Evolutionary conservation across 306 rosid species (phyloP).

Genomic region (Herpetospermum pedunculosum): DNA sequence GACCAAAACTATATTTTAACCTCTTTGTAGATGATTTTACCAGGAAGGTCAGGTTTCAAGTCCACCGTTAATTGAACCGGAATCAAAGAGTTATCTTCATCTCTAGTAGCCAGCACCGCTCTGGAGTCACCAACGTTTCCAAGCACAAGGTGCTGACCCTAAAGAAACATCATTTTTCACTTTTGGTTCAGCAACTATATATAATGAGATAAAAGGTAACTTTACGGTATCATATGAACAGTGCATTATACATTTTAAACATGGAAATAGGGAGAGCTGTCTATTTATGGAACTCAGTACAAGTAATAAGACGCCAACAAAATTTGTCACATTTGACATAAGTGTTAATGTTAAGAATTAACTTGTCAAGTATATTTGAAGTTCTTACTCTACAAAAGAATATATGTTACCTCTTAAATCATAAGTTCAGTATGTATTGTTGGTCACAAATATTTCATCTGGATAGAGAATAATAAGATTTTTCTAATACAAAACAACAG

Average conservation of each 20-base stretch:
- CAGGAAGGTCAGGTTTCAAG: constrained; percentile 49
- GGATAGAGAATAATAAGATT: background rate
- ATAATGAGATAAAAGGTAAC: background rate
- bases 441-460: background rate
- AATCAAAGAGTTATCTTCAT: constrained; percentile 24
- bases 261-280: background rate
- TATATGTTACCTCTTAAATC: background rate
- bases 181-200: background rate
- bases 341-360: background rate
- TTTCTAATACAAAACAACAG: background rate
- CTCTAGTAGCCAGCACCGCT: constrained; percentile 39
- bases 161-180: background rate
- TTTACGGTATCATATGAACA: background rate
- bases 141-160: constrained; percentile 32
- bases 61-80: constrained; percentile 39
- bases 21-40: constrained; percentile 6
- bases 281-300: background rate
- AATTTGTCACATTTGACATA: background rate
- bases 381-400: background rate
- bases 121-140: constrained; percentile 51
- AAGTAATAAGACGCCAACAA: background rate
- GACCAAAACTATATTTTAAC: background rate
- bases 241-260: background rate
- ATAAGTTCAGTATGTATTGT: background rate
- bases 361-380: background rate